Evolutionary conservation across 2,329 filamentous ascomycete species (phyloP).

Genomic region (Sporothrix sp.): DNA sequence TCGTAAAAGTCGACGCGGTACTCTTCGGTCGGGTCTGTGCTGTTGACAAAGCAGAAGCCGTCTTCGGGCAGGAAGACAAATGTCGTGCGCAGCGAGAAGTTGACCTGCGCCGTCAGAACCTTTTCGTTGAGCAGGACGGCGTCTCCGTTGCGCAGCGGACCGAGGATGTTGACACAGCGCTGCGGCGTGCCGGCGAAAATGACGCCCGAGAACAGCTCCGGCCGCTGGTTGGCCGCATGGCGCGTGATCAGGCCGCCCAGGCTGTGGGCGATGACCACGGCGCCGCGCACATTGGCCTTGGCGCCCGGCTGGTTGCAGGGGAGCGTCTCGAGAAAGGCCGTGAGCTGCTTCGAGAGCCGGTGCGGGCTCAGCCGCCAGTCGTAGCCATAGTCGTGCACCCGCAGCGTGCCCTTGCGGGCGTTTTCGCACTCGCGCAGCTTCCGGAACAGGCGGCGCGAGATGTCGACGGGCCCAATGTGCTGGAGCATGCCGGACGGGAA

Average conservation of each 20-base stretch:
- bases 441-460: constrained; percentile 72
- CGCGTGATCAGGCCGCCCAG: constrained; percentile 80
- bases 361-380: constrained; percentile 87
- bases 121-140: constrained; percentile 82
- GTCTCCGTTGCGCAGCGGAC: constrained; percentile 84
- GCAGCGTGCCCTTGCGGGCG: constrained; percentile 56
- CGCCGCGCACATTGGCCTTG: constrained; percentile 44
- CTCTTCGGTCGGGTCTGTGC: constrained; percentile 62
- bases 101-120: constrained; percentile 83
- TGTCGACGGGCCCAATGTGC: constrained; percentile 84
- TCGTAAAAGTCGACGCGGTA: constrained; percentile 82
- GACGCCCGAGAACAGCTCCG: constrained; percentile 77
- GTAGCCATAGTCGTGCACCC: constrained; percentile 86
- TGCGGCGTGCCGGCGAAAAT: constrained; percentile 79
- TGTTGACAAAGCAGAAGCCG: constrained; percentile 76
- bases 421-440: constrained; percentile 67
- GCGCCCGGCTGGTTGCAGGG: constrained; percentile 55
- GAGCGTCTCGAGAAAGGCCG: constrained; percentile 61
- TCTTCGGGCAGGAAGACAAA: constrained; percentile 80
- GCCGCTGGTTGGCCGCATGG: constrained; percentile 75
- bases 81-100: constrained; percentile 81
- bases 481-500: constrained; percentile 82
- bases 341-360: constrained; percentile 61
- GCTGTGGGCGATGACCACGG: constrained; percentile 75
- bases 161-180: constrained; percentile 82